A percentile compares a stretch with the other conserved stretches of the same genome.
phyloP scores from a whole-genome alignment of 768 basidiomycete genomes.

The Hypsizygus marmoreus region DNA sequence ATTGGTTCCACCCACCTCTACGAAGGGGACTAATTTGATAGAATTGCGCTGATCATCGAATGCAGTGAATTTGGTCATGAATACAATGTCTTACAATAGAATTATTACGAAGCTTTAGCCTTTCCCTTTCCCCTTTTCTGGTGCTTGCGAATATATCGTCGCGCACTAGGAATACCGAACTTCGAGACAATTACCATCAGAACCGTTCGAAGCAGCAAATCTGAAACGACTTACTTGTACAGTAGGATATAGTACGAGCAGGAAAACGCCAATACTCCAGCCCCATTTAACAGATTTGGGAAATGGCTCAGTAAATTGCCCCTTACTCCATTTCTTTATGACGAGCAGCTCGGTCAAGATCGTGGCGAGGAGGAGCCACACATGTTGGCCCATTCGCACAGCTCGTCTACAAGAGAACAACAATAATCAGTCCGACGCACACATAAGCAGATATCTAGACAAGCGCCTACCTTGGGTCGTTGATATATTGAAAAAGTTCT shows the following conservation, averaged over 20 bases:
- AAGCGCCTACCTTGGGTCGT: slow-evolving; percentile 65
- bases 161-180: slow-evolving; percentile 66
- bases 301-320: slow-evolving; percentile 64
- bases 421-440: slow-evolving; percentile 1
- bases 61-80: neutral
- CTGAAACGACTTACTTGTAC: slow-evolving; percentile 52
- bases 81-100: neutral
- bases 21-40: too few species aligned
- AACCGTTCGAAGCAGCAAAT: slow-evolving; percentile 3
- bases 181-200: slow-evolving; percentile 27
- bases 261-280: slow-evolving; percentile 59
- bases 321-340: slow-evolving; percentile 81
- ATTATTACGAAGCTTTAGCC: slow-evolving; percentile 33
- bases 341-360: slow-evolving; percentile 79
- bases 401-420: slow-evolving; percentile 58
- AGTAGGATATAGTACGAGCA: slow-evolving; percentile 70
- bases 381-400: slow-evolving; percentile 89
- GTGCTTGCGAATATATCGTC: slow-evolving; percentile 53
- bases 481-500: slow-evolving; percentile 83
- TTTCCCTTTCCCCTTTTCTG: slow-evolving; percentile 33
- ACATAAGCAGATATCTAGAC: neutral
- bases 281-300: slow-evolving; percentile 65
- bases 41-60: too few species aligned
- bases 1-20: too few species aligned
- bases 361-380: slow-evolving; percentile 86